Conservation (phyloP, 2,329 filamentous ascomycete genomes). For the Talaromyces rugulosus region DNA sequence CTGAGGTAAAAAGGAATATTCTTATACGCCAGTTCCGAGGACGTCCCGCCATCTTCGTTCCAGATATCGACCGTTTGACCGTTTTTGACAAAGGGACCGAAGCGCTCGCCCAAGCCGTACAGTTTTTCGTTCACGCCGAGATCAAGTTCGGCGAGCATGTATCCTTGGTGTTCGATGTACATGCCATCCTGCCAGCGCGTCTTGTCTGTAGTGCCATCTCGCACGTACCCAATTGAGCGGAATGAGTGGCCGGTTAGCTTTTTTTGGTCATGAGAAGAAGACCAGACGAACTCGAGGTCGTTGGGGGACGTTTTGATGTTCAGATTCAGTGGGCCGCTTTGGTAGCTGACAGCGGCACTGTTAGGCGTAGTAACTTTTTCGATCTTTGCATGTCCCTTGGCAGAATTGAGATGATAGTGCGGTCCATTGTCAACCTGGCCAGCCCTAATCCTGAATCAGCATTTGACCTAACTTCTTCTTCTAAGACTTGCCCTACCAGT, state of each 20-base stretch:
- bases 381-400: conserved; percentile 26
- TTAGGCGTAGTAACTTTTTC: conserved; percentile 3
- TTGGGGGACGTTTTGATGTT: conserved; percentile 32
- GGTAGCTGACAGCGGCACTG: conserved; percentile 21
- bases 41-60: conserved; percentile 52
- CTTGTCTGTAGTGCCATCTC: conserved; percentile 29
- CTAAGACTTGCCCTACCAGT: conserved; percentile 24
- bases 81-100: conserved; percentile 72
- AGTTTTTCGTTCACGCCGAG: conserved; percentile 57
- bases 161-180: conserved; percentile 34
- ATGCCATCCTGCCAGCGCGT: conserved; percentile 31
- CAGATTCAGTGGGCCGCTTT: conserved; percentile 29
- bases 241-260: conserved; percentile 36
- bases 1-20: conserved; percentile 40
- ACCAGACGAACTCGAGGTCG: conserved; percentile 29
- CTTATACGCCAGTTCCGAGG: conserved; percentile 38
- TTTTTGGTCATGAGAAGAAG: conserved; percentile 11
- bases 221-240: conserved; percentile 38
- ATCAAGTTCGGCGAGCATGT: conserved; percentile 38
- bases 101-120: conserved; percentile 71
- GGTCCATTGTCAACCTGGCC: conserved; percentile 33
- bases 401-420: conserved; percentile 28
- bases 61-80: conserved; percentile 65
- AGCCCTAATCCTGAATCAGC: conserved; percentile 18
- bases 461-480: no score